A percentile compares a stretch with the other conserved stretches of the same genome.
Evolutionary conservation across 2,329 filamentous ascomycete genomes (phyloP).

Genomic region (Graphilbum sp.): DNA sequence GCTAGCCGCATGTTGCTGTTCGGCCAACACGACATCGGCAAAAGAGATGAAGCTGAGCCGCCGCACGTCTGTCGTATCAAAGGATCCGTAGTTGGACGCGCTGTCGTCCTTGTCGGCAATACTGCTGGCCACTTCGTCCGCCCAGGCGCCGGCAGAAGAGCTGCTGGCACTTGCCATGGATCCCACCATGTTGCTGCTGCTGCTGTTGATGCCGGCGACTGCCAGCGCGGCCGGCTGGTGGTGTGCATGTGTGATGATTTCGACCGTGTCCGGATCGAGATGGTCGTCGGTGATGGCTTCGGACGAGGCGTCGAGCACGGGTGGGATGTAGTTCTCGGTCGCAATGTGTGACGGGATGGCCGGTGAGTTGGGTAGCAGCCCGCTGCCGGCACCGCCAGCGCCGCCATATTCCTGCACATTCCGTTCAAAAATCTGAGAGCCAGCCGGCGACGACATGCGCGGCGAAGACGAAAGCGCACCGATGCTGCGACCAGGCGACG

Average conservation of each 20-base stretch:
- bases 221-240: conserved; percentile 65
- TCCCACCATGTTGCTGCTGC: conserved; percentile 15
- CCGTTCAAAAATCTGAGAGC: conserved; percentile 78
- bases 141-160: conserved; percentile 26
- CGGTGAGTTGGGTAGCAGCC: conserved; percentile 51
- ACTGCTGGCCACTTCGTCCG: conserved; percentile 36
- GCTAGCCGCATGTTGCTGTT: conserved; percentile 30
- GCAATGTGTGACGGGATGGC: conserved; percentile 89
- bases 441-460: conserved; percentile 60
- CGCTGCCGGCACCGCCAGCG: conserved; percentile 15
- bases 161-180: background rate
- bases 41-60: conserved; percentile 92
- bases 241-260: conserved; percentile 75
- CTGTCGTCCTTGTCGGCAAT: conserved; percentile 38
- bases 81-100: conserved; percentile 58
- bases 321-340: conserved; percentile 85
- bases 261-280: conserved; percentile 74
- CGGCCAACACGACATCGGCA: conserved; percentile 81
- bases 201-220: conserved; percentile 34
- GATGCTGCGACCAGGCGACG: conserved; percentile 45
- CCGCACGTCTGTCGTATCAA: conserved; percentile 64
- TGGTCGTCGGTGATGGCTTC: conserved; percentile 78
- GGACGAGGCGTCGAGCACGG: conserved; percentile 80
- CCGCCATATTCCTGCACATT: conserved; percentile 59
- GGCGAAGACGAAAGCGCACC: conserved; percentile 48